Conservation (phyloP, 805 yeast genomes). For the Barnettozyma siamensis region DNA sequence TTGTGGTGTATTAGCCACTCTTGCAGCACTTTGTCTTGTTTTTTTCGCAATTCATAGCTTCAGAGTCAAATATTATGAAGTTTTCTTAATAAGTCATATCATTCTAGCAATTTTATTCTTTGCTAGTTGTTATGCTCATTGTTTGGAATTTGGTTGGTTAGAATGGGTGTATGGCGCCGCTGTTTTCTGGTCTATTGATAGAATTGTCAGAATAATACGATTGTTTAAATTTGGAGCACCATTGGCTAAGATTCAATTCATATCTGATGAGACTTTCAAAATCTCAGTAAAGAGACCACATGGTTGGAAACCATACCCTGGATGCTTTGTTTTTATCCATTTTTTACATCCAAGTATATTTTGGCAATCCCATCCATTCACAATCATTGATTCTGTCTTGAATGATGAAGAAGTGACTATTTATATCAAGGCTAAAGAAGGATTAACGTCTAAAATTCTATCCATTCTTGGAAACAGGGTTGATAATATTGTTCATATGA, state of each 20-base stretch:
- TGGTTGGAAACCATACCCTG: constrained; percentile 40
- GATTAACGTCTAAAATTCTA: constrained; percentile 41
- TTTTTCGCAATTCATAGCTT: constrained; percentile 32
- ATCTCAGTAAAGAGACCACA: constrained; percentile 37
- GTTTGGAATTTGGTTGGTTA: constrained; percentile 44
- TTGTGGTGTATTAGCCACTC: constrained; percentile 15
- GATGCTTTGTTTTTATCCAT: constrained; percentile 51
- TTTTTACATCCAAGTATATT: constrained; percentile 46
- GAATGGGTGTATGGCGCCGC: constrained; percentile 42
- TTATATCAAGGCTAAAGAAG: constrained; percentile 49
- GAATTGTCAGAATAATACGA: constrained; percentile 41
- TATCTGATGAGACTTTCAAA: constrained; percentile 41
- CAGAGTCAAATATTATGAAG: constrained; percentile 53
- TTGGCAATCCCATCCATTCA: constrained; percentile 76
- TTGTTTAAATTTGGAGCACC: constrained; percentile 21
- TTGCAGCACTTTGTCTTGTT: constrained; percentile 6
- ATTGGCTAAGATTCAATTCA: constrained; percentile 16
- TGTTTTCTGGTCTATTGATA: constrained; percentile 30
- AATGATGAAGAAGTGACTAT: constrained; percentile 35
- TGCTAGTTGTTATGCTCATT: constrained; percentile 54
- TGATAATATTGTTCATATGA: constrained; percentile 13
- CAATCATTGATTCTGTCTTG: constrained; percentile 40
- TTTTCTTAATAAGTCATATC: constrained; percentile 54
- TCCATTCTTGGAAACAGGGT: constrained; percentile 20
- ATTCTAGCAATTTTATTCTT: constrained; percentile 48